Base-by-base conservation (phyloP, 768 basidiomycete species). In the Dentipellis fragilis region DNA sequence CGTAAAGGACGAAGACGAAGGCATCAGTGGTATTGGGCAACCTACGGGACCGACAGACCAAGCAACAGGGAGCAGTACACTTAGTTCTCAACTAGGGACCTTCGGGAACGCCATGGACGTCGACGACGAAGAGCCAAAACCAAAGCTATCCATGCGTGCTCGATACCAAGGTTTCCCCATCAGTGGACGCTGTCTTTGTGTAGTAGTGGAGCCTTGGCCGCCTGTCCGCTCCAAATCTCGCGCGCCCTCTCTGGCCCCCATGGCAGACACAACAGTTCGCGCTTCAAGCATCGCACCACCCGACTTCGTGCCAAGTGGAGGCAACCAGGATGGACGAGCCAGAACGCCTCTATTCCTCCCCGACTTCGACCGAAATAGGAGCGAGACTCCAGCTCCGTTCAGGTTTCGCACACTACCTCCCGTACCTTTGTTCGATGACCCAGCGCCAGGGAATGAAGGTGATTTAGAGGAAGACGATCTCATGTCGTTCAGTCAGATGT, bases 121-220 rank as follows among this genome's bases (percentile, higher is more conserved):
- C n/a, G 80, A 83, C 49, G 84, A 85, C 50, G 84, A 85, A 52
- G 84, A 73, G 56, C 66, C 65, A 61, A 90, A 92, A 62, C 87
- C 84, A 11, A 87, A 90, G 63, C 83, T 86, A 6, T 59, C 76
- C 34, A 70, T 90, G 36, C 75, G 79, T 54, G 75, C 92, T 37
- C 77, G 68, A 54, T 92, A 87, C 60, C 77, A 79, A 61, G 85
- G 86, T 11, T 89, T 89, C 67, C 75, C 70, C 52, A 82, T 90
- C 49, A 78, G 80, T 56, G 84, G 83, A 0, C 79, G 81, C 54
- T 89, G 86, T 66, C 76, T 93, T 16, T 89, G 87, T 64, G 76
- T 93, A 37, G 84, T 93, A 21, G 82, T 91, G 14, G 90, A 93
- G 65, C 91, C 90, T 14, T 89, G 82, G 76, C 84, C 87, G 4